Evolutionary conservation across 768 basidiomycete genomes (phyloP).

Genomic region (Inosperma sp.): DNA sequence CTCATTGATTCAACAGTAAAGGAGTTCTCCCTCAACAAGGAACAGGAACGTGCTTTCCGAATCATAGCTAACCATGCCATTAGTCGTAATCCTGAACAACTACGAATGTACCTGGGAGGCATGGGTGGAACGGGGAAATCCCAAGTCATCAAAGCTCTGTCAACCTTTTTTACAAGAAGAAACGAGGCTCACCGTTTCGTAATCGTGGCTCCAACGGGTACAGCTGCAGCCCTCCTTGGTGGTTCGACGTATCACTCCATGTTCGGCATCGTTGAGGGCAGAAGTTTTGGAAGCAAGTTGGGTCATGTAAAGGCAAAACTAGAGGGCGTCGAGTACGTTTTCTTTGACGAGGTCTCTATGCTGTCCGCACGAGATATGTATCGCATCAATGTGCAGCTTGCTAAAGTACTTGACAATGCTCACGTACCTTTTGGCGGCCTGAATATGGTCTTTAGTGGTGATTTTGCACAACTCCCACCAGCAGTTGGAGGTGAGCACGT

Average conservation of each 20-base stretch:
- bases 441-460: slow-evolving; percentile 35
- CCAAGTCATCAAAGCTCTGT: slow-evolving; percentile 25
- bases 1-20: not conserved
- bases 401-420: slow-evolving; percentile 14
- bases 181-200: slow-evolving; percentile 6
- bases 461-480: slow-evolving; percentile 34
- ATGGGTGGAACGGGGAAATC: slow-evolving; percentile 34
- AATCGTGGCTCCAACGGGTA: slow-evolving; percentile 9
- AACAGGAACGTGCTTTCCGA: slow-evolving; percentile 26
- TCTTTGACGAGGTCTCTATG: slow-evolving; percentile 43
- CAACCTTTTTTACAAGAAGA: slow-evolving; percentile 17
- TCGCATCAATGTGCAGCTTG: slow-evolving; percentile 26
- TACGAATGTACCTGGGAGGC: slow-evolving; percentile 32
- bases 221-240: slow-evolving; percentile 8
- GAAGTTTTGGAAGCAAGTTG: not conserved
- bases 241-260: slow-evolving; percentile 12
- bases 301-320: slow-evolving; percentile 10
- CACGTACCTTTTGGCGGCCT: slow-evolving; percentile 31
- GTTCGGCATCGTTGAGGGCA: slow-evolving; percentile 6
- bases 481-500: slow-evolving; percentile 17
- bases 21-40: slow-evolving; percentile 19
- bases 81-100: slow-evolving; percentile 1
- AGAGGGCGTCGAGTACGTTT: slow-evolving; percentile 32
- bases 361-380: slow-evolving; percentile 30
- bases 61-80: slow-evolving; percentile 24